Percentiles rank a stretch among this genome's conserved stretches.
Evolutionary conservation across 306 rosid species (phyloP).

Genomic region (Vigna trinervia): DNA sequence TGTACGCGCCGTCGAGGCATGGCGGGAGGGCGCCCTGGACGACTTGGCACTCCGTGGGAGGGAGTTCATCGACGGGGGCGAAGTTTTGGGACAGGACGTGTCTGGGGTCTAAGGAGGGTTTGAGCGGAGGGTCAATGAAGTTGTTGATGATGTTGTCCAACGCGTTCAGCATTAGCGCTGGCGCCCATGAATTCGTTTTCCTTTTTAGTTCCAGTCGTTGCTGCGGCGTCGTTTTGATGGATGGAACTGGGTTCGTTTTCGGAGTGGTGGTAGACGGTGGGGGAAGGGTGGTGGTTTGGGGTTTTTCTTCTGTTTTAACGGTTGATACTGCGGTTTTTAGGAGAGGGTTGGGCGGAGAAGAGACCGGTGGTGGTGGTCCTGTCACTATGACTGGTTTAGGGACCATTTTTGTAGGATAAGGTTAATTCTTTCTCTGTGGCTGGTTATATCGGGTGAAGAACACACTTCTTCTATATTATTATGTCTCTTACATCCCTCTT

Average conservation of each 20-base stretch:
- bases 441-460: too few species aligned
- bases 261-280: not conserved
- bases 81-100: conserved; percentile 68
- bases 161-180: conserved; percentile 55
- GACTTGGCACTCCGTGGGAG: conserved; percentile 72
- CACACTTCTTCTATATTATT: not conserved
- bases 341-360: conserved; percentile 20
- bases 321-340: conserved; percentile 41
- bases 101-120: conserved; percentile 68
- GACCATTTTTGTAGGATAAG: conserved; percentile 15
- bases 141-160: conserved; percentile 75
- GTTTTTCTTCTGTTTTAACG: conserved; percentile 51
- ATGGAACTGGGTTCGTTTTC: not conserved
- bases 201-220: not conserved
- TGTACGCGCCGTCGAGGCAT: conserved; percentile 78
- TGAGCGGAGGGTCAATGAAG: conserved; percentile 80
- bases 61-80: conserved; percentile 79
- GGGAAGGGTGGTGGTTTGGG: conserved; percentile 28
- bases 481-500: not conserved
- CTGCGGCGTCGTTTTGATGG: not conserved
- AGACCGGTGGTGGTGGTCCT: not conserved
- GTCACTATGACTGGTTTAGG: conserved; percentile 46
- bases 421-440: too few species aligned
- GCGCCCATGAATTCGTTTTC: conserved; percentile 39
- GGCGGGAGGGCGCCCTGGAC: conserved; percentile 62